These are phyloP conservation scores for Phytophthora uliginosa DNA, from an alignment of 352 stramenopile species.

Conservation along the genomic window DNA sequence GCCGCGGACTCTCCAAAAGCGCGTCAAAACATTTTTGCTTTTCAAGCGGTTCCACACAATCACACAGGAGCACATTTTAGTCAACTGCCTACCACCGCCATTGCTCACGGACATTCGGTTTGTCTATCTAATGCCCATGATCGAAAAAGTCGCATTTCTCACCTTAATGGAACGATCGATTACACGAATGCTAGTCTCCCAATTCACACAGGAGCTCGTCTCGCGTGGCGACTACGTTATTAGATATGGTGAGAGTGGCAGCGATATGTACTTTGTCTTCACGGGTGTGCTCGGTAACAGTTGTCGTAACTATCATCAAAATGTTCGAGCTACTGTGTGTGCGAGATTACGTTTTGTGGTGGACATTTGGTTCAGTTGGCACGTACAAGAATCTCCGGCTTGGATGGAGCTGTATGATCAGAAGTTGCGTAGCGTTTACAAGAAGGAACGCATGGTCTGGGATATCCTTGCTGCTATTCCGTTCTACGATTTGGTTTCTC, in stretches of 20 bases:
- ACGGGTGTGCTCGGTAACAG: slow-evolving; percentile 42
- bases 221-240: slow-evolving; percentile 64
- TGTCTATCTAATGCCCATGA: slow-evolving; percentile 69
- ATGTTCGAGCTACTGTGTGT: slow-evolving; percentile 39
- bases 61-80: slow-evolving; percentile 65
- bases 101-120: slow-evolving; percentile 64
- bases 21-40: slow-evolving; percentile 69
- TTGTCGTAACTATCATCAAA: slow-evolving; percentile 17
- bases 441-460: slow-evolving; percentile 47
- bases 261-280: slow-evolving; percentile 82
- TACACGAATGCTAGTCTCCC: slow-evolving; percentile 68
- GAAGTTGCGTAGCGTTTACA: slow-evolving; percentile 36
- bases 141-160: slow-evolving; percentile 69
- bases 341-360: slow-evolving; percentile 51
- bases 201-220: slow-evolving; percentile 66
- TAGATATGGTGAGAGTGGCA: slow-evolving; percentile 57
- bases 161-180: slow-evolving; percentile 55
- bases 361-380: slow-evolving; percentile 58
- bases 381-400: slow-evolving; percentile 32
- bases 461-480: slow-evolving; percentile 46
- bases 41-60: slow-evolving; percentile 75
- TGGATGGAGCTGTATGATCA: slow-evolving; percentile 67
- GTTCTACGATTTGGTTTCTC: slow-evolving; percentile 40
- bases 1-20: slow-evolving; percentile 41
- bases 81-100: slow-evolving; percentile 62